Evolutionary conservation across 495 filamentous ascomycete genomes (phyloP), one percentile per base, ranked within the genome.

Genomic region (Rhizodiscina lignyota): DNA sequence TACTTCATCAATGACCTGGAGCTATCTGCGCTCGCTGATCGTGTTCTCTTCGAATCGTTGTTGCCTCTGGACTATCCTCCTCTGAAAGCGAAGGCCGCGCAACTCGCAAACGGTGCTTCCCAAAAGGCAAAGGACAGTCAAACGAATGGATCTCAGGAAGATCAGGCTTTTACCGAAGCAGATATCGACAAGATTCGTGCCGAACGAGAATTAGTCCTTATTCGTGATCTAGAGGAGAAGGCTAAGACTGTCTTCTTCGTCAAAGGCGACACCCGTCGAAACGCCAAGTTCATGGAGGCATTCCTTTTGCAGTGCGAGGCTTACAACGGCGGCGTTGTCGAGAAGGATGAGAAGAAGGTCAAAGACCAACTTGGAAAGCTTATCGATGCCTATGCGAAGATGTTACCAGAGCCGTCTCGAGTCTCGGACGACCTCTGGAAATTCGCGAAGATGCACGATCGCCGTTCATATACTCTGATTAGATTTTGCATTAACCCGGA

Each of bases 1-100:
- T 81, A 77, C 41, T 99, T 93, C 49, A 78, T 86, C 30, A 94
- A 94, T 50, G 85, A 94, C 48, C 60, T 61, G 3, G 85, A 93
- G 39, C 70, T 94, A 35, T 86, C 85, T 51, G 67, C 79, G 16
- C 58, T 85, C 31, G 63, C 94, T 21, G 86, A 94, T 40, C 72
- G 74, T 16, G 81, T 87, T n/a, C 55, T 92, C 28, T 91, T 75
- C 53, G 85, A 94, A 39, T 75, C 71, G 20, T 64, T 99, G 18
- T 62, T 96, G 11, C 91, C 89, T 6, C 63, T 96, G 0, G 68
- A 61, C 20, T 97, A 86, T 45, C 89, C 89, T 8, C 78, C 82
- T 1, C 67, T 79, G 43, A 83, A 85, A 36, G 55, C 72, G 28
- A 81, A 79, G 45, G 65, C 71, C 31, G 56, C 51, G 19, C 80